Evolutionary conservation across 176 grass and related monocot species (phyloP).

Genomic region (Zea mays): DNA sequence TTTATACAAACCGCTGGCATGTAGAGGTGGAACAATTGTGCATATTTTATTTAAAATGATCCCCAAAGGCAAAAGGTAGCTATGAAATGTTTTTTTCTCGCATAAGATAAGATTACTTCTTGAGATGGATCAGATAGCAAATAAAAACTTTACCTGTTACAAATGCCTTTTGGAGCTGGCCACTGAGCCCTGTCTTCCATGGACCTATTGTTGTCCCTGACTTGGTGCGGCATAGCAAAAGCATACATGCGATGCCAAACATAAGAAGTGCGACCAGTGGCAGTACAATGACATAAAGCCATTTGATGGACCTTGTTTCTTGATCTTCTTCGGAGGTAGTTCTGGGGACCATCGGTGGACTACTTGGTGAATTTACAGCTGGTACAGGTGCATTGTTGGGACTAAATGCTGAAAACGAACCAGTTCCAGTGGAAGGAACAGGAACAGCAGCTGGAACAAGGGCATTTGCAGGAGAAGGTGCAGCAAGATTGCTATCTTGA

Average conservation of each 20-base stretch:
- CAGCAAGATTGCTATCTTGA: constrained; percentile 69
- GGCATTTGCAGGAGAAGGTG: constrained; percentile 55
- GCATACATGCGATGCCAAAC: constrained; percentile 42
- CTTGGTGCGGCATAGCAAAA: constrained; percentile 62
- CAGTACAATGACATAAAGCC: constrained; percentile 54
- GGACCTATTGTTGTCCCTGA: constrained; percentile 66
- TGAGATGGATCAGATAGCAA: constrained; percentile 11
- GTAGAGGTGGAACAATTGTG: neutral
- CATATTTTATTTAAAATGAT: constrained; percentile 11
- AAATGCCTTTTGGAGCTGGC: constrained; percentile 97
- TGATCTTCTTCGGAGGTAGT: constrained; percentile 19
- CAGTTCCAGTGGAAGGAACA: constrained; percentile 67
- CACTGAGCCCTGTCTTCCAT: constrained; percentile 96
- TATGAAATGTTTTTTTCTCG: neutral
- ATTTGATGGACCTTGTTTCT: constrained; percentile 40
- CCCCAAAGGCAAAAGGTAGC: neutral
- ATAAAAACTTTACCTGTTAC: constrained; percentile 66
- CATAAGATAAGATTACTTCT: constrained; percentile 11
- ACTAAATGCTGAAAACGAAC: constrained; percentile 58
- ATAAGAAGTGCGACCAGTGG: constrained; percentile 53
- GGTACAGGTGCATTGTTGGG: constrained; percentile 48
- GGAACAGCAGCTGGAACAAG: constrained; percentile 39
- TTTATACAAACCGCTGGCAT: neutral
- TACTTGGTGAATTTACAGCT: constrained; percentile 37
- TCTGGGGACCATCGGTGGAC: constrained; percentile 1